Base-by-base conservation (phyloP, 441 rosid species). In the Geranium incanum region DNA sequence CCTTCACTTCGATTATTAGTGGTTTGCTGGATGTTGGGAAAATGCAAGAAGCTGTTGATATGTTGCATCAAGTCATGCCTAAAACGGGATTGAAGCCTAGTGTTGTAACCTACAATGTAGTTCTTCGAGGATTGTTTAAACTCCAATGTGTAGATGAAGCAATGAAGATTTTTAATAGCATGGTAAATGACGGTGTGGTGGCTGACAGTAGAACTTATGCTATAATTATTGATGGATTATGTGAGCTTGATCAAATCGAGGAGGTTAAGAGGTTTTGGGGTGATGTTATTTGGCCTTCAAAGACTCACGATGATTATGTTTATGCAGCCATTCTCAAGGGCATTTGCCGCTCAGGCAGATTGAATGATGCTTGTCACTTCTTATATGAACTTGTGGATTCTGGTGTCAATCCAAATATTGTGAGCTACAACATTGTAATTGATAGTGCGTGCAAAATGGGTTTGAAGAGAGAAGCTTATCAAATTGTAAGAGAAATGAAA, bases 241-340 rank as follows among this genome's bases (percentile, higher is more conserved):
- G 86, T 5, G 71, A 43, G 59, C 81, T 76, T 68, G 79, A 77
- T 70, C 80, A 67, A 69, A 71, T 87, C 71, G 90, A 88, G 1
- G 74, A 78, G 70, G 93, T 91, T 5, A 88, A 87, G 82, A 86
- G 75, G 73, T 84, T 92, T 28, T 90, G 95, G 96, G 90, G 88
- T 62, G 89, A 83, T 74, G 84, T 87, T 70, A 77, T 88, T 71
- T 90, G 96, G 95, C 92, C 95, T 6, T 92, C 95, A 21, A 84
- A 83, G 69, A 68, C 76, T 70, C 92, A 92, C 68, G 96, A 92
- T 80, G 70, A 79, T 48, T 86, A 72, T 67, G 95, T 90, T 71
- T 92, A 92, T 75, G 85, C 98, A 23, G 89, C 90, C 16, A 76
- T 92, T 72, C 86, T 90, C 36, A 90, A 89, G 81, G 96, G 96